Base-by-base conservation (phyloP, 2,329 filamentous ascomycete genomes). In the Phaeoacremonium minimum region DNA sequence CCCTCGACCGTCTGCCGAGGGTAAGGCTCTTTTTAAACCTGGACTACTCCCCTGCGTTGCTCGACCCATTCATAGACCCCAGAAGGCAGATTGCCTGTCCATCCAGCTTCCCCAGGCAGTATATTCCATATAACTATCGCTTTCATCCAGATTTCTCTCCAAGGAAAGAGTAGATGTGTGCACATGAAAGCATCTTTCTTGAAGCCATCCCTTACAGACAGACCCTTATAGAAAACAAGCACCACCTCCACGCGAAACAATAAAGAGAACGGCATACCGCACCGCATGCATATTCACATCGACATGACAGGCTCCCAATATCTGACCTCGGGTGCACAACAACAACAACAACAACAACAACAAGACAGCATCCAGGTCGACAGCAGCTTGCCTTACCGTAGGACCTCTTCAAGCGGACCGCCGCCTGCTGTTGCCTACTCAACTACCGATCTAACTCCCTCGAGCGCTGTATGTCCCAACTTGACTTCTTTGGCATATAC, bases 221-320 rank as follows among this genome's bases (percentile, higher is more conserved):
- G 22, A 26, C 22, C 22, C 22, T 26, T 26, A n/a, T n/a, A n/a
- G n/a, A n/a, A n/a, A n/a, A n/a, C n/a, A n/a, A n/a, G n/a, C n/a
- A n/a, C n/a, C n/a, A n/a, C n/a, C n/a, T n/a, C 28, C 28, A 30
- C 28, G 28, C 31, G 31, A 18, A 14, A 15, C 7, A 9, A 22
- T 19, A 30, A 15, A 29, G 19, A 18, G 17, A 22, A 15, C 6
- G 15, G n/a, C 28, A 32, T 44, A 16, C 33, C 45, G 28, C 30
- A 40, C 33, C 48, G 45, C 31, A 43, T 53, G 30, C 48, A 45
- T 35, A 48, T 48, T 32, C 38, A 49, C 40, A 36, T 52, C 47
- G 49, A 53, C 40, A 58, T 57, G 53, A 37, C 46, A 28, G 45
- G 37, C 33, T 29, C 45, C 18, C 49, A 47, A 19, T 57, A 51